Conservation (phyloP, 73 alveolate species). For the Uronychia setigera region DNA sequence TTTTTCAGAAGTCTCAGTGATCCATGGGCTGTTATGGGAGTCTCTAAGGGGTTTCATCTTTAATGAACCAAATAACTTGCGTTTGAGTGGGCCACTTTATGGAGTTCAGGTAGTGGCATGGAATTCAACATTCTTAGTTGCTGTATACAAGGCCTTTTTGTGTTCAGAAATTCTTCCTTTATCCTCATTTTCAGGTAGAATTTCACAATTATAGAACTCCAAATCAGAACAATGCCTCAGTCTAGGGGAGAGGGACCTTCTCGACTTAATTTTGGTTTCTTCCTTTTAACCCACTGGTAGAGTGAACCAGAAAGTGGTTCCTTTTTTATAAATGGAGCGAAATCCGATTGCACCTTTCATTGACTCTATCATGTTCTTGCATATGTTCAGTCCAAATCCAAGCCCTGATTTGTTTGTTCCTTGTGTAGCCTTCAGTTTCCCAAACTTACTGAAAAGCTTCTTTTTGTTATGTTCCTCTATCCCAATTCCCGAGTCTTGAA, state of each 20-base stretch:
- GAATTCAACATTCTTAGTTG: background rate
- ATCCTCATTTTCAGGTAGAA: too few species aligned
- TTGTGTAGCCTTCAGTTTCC: slow-evolving; percentile 21
- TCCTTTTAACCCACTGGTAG: background rate
- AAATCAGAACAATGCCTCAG: background rate
- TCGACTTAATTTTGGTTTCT: background rate
- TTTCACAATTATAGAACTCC: too few species aligned
- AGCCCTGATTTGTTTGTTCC: slow-evolving; percentile 27
- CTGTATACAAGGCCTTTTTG: too few species aligned
- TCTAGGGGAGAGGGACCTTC: background rate
- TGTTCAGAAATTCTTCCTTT: too few species aligned
- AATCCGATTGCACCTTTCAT: slow-evolving; percentile 36
- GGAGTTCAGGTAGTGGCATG: background rate
- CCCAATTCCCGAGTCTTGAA: slow-evolving; percentile 65
- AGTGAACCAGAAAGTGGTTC: slow-evolving; percentile 4
- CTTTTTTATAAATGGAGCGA: slow-evolving; percentile 1
- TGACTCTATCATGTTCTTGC: slow-evolving; percentile 38
- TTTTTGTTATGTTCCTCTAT: slow-evolving; percentile 29
- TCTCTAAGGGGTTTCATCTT: background rate
- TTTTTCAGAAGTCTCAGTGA: background rate
- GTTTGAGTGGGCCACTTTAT: background rate
- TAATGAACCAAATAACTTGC: too few species aligned
- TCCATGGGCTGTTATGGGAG: background rate
- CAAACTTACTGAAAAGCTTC: slow-evolving; percentile 52
- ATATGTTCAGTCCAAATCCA: slow-evolving; percentile 57